phyloP scores from a whole-genome alignment of 371 early-diverging fungal genomes.

The Mucor mucedo region DNA sequence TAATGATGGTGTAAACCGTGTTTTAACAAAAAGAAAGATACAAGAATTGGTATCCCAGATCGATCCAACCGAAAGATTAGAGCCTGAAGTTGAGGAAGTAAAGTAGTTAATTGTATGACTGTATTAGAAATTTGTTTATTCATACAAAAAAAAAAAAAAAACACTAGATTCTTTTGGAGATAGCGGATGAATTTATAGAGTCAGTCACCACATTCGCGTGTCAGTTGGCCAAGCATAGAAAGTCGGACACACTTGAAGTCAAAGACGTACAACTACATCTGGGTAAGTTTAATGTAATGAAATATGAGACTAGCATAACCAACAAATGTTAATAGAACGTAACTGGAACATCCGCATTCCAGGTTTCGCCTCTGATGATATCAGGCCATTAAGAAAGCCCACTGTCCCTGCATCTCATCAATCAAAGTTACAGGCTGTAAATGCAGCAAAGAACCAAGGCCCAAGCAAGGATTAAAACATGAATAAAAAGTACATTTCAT shows the following conservation, averaged over 20 bases:
- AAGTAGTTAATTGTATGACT: conserved; percentile 9
- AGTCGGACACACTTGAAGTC: conserved; percentile 82
- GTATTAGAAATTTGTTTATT: neutral
- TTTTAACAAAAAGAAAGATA: conserved; percentile 84
- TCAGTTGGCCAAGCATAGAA: conserved; percentile 90
- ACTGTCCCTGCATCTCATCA: conserved; percentile 68
- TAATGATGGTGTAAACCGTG: conserved; percentile 37
- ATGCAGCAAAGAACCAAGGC: conserved; percentile 53
- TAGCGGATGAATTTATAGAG: conserved; percentile 94
- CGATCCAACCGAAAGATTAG: conserved; percentile 84
- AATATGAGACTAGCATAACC: neutral
- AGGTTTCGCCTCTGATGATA: conserved; percentile 86
- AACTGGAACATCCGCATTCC: conserved; percentile 95
- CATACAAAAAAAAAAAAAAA: too few species aligned
- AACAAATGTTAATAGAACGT: conserved; percentile 63
- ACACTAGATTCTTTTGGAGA: conserved; percentile 75
- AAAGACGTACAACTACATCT: conserved; percentile 92
- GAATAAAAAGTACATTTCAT: conserved; percentile 1
- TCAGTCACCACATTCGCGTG: conserved; percentile 86
- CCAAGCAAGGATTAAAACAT: conserved; percentile 6
- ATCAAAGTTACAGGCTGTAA: conserved; percentile 71
- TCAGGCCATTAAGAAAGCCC: conserved; percentile 75
- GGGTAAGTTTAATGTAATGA: conserved; percentile 50
- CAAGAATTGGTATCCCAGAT: conserved; percentile 88
- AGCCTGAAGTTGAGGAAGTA: conserved; percentile 92